phyloP scores from a whole-genome alignment of 2,329 filamentous ascomycete genomes.

The Teratosphaeria pseudoeucalypti region DNA sequence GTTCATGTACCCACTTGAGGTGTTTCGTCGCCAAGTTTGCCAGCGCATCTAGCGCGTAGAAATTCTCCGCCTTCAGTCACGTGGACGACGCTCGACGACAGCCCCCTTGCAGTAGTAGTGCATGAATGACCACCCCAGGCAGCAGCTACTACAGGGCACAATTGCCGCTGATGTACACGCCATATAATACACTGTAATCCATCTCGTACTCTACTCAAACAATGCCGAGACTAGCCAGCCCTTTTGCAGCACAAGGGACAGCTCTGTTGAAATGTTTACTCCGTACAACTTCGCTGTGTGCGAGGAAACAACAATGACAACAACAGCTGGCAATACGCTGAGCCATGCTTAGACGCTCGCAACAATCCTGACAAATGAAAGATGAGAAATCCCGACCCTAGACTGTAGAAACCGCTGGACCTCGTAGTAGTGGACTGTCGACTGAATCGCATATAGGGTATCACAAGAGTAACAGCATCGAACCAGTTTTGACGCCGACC shows the following conservation, averaged over 20 bases:
- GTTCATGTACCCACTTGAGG: not conserved
- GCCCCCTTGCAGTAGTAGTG: not conserved
- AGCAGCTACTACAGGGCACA: not conserved
- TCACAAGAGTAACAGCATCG: not conserved
- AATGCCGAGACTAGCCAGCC: too few species aligned
- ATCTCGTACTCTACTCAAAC: not conserved
- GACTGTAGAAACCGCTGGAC: not conserved
- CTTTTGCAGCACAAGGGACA: not conserved
- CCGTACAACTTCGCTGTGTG: not conserved
- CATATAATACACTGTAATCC: not conserved
- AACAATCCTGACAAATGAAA: not conserved
- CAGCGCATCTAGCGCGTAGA: not conserved
- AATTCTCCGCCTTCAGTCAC: not conserved
- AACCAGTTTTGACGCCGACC: not conserved
- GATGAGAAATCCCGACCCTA: not conserved
- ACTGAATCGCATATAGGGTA: not conserved
- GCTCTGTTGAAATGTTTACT: not conserved
- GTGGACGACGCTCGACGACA: not conserved
- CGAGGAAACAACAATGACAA: not conserved
- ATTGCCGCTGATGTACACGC: not conserved
- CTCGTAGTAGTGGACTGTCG: not conserved
- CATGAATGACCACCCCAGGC: not conserved
- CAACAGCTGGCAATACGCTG: not conserved
- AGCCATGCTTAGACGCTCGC: not conserved
- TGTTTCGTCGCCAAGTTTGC: not conserved